These are phyloP conservation scores for Syzygium aqueum DNA, from an alignment of 345 rosid genomes.

Conservation along the genomic window DNA sequence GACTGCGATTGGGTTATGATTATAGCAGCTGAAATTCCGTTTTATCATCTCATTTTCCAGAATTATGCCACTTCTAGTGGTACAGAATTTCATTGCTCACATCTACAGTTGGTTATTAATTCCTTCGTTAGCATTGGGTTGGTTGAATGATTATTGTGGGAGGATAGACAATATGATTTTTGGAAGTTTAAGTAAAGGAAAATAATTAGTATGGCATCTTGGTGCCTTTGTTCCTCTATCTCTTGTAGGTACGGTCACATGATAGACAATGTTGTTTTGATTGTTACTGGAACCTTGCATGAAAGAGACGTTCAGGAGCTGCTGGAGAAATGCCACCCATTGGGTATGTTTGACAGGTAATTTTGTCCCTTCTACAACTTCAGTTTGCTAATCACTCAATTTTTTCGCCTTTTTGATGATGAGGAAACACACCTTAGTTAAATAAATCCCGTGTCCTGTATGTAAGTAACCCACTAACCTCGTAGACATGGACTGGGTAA, in stretches of 20 bases:
- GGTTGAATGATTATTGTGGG: background rate
- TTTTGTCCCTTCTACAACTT: background rate
- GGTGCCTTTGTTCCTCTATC: background rate
- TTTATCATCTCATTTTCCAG: background rate
- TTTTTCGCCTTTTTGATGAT: background rate
- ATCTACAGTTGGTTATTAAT: background rate
- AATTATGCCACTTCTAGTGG: background rate
- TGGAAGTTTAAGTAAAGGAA: background rate
- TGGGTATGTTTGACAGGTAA: conserved; percentile 99
- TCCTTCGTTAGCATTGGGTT: background rate
- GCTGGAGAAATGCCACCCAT: conserved; percentile 95
- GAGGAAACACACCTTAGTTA: background rate
- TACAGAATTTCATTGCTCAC: background rate
- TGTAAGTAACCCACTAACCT: background rate
- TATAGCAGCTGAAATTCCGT: background rate
- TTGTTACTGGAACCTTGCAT: conserved; percentile 96
- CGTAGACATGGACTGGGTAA: background rate
- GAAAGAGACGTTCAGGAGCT: conserved; percentile 99
- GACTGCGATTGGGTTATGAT: background rate
- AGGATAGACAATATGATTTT: background rate
- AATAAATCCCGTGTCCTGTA: background rate
- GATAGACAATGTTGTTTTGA: conserved; percentile 99
- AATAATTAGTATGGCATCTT: background rate
- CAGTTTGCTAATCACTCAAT: background rate
- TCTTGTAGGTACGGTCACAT: conserved; percentile 86